These are phyloP conservation scores for Salix udensis DNA, from an alignment of 345 rosid genomes.

Conservation along the genomic window DNA sequence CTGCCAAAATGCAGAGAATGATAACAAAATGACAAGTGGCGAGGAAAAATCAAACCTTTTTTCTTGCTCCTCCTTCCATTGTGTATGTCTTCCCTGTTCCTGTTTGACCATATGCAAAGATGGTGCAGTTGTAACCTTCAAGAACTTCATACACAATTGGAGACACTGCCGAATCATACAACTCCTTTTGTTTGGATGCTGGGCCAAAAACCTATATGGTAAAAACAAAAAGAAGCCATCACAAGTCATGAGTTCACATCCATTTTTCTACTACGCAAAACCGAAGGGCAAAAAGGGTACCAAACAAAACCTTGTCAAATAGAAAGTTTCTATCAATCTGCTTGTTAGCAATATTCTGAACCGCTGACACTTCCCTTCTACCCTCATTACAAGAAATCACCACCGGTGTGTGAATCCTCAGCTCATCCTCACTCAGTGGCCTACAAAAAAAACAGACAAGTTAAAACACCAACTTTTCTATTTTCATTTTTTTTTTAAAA, in stretches of 20 bases:
- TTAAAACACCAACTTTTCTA: too few species aligned
- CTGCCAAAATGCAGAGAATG: neutral
- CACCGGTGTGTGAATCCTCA: constrained; percentile 66
- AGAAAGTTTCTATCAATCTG: constrained; percentile 93
- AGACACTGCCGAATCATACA: constrained; percentile 76
- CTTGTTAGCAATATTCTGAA: constrained; percentile 88
- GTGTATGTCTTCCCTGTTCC: constrained; percentile 99
- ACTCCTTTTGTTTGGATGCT: constrained; percentile 75
- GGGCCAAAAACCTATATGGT: constrained; percentile 82
- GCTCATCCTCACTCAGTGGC: constrained; percentile 90
- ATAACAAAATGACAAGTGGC: neutral
- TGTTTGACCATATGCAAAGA: constrained; percentile 98
- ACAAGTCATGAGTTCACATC: neutral
- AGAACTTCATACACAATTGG: constrained; percentile 95
- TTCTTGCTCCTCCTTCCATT: constrained; percentile 98
- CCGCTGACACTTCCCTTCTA: constrained; percentile 81
- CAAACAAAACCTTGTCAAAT: constrained; percentile 72
- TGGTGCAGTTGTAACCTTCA: constrained; percentile 97
- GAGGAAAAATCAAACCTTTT: constrained; percentile 49
- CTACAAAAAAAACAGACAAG: too few species aligned
- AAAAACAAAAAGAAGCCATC: neutral
- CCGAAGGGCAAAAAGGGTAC: neutral
- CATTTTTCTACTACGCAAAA: neutral
- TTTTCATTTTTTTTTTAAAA: neutral
- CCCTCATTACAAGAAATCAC: constrained; percentile 83